Conservation (phyloP, 225 moss, liverwort and hornwort species). For the Rhytidiadelphus loreus region DNA sequence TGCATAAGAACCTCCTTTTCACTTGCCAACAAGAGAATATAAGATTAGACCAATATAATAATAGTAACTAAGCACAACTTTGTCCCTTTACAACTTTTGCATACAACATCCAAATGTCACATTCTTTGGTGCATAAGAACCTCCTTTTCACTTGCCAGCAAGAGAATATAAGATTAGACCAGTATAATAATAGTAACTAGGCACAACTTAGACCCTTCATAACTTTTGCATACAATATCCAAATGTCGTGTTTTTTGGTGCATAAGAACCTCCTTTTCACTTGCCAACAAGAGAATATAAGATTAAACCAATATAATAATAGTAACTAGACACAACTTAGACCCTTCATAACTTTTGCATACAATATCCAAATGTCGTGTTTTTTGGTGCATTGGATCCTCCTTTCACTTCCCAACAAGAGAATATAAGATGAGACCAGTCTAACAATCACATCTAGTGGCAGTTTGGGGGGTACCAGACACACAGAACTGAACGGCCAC, state of each 20-base stretch:
- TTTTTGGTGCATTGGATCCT: background rate
- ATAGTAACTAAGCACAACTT: too few relatives aligned
- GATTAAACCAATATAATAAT: too few relatives aligned
- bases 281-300: background rate
- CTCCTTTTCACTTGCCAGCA: background rate
- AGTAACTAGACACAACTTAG: too few relatives aligned
- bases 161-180: background rate
- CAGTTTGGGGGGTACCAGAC: background rate
- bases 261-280: background rate
- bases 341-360: background rate
- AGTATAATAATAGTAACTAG: too few relatives aligned
- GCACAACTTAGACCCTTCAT: too few relatives aligned
- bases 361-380: too few relatives aligned
- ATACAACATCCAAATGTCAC: background rate
- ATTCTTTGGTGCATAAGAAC: background rate
- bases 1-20: background rate
- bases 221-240: background rate
- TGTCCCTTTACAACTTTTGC: too few relatives aligned
- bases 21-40: background rate
- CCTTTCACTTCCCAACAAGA: too few relatives aligned
- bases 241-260: background rate
- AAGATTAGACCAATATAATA: too few relatives aligned
- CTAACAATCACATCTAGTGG: background rate
- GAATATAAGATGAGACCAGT: too few relatives aligned
- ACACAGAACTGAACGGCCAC: background rate